Evolutionary conservation across 352 stramenopile species (phyloP), one percentile per base, ranked within the genome.

Genomic region (Phytophthora sp.): DNA sequence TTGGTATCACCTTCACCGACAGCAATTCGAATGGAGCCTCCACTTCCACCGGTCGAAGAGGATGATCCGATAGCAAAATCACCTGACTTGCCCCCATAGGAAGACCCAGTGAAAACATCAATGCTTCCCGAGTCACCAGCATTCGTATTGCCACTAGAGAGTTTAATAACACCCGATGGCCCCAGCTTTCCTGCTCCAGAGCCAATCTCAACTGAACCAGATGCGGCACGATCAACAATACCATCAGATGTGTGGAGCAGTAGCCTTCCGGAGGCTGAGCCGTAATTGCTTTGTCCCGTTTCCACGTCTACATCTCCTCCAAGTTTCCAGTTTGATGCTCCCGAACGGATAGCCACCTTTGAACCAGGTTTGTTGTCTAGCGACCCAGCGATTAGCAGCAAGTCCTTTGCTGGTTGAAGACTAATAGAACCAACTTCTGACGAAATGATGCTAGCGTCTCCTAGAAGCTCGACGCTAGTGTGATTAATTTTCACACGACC

Each of bases 281-380:
- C 72, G 4, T 63, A 45, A 23, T 68, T 77, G 39, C 76, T 85
- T 26, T 58, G 56, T 4, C 79, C 79, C n/a, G 76, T 74, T 24
- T 54, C 39, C 18, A 85, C 36, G 16, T 66, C 38, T 13, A 88
- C 71, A 54, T 76, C 49, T n/a, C 76, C 79, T n/a, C 74, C 79
- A 44, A 66, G 21, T 20, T 66, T 57, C 49, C 63, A 76, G 4
- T 76, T 72, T 4, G 77, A 86, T 18, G 60, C 41, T 26, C 80
- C 80, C 20, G 77, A 71, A 11, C 36, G 69, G 47, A 89, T 27
- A 15, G 46, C 24, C 7, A 85, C 44, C 7, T 61, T 51, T 7
- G 77, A 82, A 2, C 80, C 78, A 56, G 65, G 59, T 27, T 81
- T 84, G 47, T 77, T 77, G 30, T 75, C 55, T 12, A 78, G 61